Percentiles rank a stretch among this genome's conserved stretches.
These are phyloP conservation scores for Aspergillus awamori DNA, from an alignment of 2,329 filamentous ascomycete genomes.

Conservation along the genomic window DNA sequence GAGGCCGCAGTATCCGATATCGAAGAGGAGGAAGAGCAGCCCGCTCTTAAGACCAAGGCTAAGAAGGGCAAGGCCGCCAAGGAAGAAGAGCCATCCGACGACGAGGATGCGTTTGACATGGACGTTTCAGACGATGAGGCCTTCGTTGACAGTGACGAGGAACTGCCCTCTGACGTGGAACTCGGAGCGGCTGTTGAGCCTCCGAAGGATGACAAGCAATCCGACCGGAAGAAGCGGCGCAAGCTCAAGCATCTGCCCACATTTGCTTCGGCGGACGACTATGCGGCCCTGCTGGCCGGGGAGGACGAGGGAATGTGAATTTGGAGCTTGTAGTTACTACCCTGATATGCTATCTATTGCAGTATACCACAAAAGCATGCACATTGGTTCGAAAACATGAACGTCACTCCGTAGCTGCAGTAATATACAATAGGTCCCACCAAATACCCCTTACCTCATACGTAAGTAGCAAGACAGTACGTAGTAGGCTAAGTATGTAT, in stretches of 20 bases:
- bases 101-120: conserved; percentile 58
- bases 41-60: conserved; percentile 23
- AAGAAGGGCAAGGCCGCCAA: conserved; percentile 34
- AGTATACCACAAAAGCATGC: conserved; percentile 24
- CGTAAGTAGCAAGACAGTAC: too few species aligned
- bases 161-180: conserved; percentile 55
- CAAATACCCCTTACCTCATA: too few species aligned
- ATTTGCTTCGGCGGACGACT: conserved; percentile 93
- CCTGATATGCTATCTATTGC: conserved; percentile 15
- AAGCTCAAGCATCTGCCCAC: conserved; percentile 87
- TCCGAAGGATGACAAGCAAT: conserved; percentile 44
- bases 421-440: too few species aligned
- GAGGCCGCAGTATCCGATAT: conserved; percentile 53
- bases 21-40: conserved; percentile 32
- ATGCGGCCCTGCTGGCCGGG: conserved; percentile 77
- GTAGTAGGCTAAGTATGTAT: too few species aligned
- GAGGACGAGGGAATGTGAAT: conserved; percentile 60
- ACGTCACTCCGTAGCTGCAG: too few species aligned
- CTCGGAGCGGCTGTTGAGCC: conserved; percentile 47
- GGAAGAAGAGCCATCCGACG: conserved; percentile 43
- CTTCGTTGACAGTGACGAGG: conserved; percentile 58
- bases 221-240: conserved; percentile 67
- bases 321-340: conserved; percentile 15
- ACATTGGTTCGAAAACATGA: neutral
- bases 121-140: conserved; percentile 51